Base-by-base conservation (phyloP, 306 rosid genomes). In the Ammopiptanthus mongolicus region DNA sequence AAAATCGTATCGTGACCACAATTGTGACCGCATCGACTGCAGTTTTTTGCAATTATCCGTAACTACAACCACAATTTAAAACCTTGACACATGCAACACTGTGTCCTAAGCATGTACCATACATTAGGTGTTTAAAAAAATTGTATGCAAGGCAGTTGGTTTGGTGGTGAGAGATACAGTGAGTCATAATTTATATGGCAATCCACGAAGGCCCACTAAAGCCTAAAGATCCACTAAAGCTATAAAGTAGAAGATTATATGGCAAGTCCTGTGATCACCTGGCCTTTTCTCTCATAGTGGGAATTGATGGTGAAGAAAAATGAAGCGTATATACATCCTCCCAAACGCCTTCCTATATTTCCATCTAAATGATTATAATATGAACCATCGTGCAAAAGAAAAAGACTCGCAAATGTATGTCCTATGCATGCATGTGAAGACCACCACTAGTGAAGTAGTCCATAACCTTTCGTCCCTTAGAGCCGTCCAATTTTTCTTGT, bases 211-310 rank as follows among this genome's bases (percentile, higher is more conserved):
- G 10, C 37, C 77, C 82, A 78, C 82, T 69, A 78, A 29, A n/a
- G 76, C 71, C 77, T 70, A 48, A 48, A 80, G 69, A 72, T 57
- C 87, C 92, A 87, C 90, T 83, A 78, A 51, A 82, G 83, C 65
- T 36, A 78, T 36, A 78, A 73, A 77, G 15, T 56, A 56, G 80
- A 55, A 57, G 66, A 34, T 65, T 80, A 82, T 82, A 84, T 84
- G 73, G 67, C 57, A 46, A 31, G 65, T 76, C 64, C 44, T 79
- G 47, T 71, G 79, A n/a, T 23, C 59, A 53, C 75, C 52, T 79
- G 79, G 65, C 74, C 39, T 76, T 76, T 76, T 62, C 62, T 36
- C 50, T 55, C n/a, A 47, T 70, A 57, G 10, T 80, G 60, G 89
- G 79, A 89, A 77, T 61, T 65, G 64, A 77, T 50, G 73, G 76